phyloP scores from a whole-genome alignment of 768 basidiomycete genomes.

The Pulveroboletus sp. region DNA sequence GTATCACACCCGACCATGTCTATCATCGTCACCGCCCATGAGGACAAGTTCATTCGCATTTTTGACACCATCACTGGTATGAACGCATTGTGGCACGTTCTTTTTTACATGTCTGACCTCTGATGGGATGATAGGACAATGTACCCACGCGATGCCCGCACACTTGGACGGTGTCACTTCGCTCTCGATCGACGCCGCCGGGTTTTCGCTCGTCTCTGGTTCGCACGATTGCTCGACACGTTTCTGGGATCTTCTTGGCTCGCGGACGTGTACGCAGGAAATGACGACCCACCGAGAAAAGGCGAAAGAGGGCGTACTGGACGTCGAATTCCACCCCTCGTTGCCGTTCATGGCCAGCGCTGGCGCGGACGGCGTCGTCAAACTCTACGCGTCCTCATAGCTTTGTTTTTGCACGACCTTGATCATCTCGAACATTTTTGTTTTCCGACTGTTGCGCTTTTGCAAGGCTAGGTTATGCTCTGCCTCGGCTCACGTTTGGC shows the following conservation, averaged over 20 bases:
- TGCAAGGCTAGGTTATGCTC: constrained; percentile 9
- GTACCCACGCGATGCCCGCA: constrained; percentile 85
- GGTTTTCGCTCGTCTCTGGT: constrained; percentile 84
- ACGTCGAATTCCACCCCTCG: constrained; percentile 80
- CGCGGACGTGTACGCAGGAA: constrained; percentile 84
- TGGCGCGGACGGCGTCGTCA: constrained; percentile 94
- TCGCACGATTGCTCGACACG: constrained; percentile 93
- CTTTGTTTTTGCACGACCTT: neutral
- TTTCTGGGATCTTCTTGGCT: constrained; percentile 89
- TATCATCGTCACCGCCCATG: constrained; percentile 84
- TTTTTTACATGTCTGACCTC: constrained; percentile 1
- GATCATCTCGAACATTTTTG: neutral
- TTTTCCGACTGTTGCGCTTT: neutral
- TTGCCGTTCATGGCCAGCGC: constrained; percentile 88
- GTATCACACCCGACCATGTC: constrained; percentile 90
- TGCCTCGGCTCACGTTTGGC: constrained; percentile 9
- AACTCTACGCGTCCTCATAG: constrained; percentile 83
- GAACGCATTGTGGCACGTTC: constrained; percentile 20
- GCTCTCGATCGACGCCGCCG: constrained; percentile 82
- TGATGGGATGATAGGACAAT: constrained; percentile 54
- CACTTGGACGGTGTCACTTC: constrained; percentile 93
- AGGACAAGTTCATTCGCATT: constrained; percentile 90
- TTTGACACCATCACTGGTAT: constrained; percentile 82
- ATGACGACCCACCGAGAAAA: constrained; percentile 87
- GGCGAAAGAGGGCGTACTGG: constrained; percentile 86